Evolutionary conservation across 495 filamentous ascomycete species (phyloP), one percentile per base, ranked within the genome.

Genomic region (Penicillium subrubescens): DNA sequence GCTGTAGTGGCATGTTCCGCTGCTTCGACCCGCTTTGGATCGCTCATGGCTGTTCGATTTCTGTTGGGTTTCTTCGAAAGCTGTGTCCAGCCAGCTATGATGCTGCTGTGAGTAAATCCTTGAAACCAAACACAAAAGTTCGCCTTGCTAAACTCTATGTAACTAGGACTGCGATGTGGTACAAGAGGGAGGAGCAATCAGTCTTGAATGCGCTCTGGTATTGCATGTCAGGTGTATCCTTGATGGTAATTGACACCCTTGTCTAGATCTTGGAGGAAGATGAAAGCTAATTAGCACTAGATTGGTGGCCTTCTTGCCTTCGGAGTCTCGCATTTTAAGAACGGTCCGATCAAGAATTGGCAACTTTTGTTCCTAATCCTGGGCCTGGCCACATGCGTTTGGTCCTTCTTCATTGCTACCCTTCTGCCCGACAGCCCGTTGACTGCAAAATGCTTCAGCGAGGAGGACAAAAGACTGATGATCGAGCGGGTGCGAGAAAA

Each of bases 401-500:
- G 79, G 66, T 77, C 75, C 8, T 21, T 75, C 1, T 75, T 81
- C 57, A 62, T 81, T 19, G 63, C 72, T 21, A 67, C 75, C 67
- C 72, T 79, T 48, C 72, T 86, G 53, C 83, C 83, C 12, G 83
- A 85, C 62, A 81, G 71, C 23, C 84, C 81, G 0, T 68, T 82
- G 56, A 74, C 68, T 8, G 81, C 83, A 12, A 73, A 73, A 31
- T 81, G 77, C 57, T 76, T 82, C 39, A 69, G 59, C 10, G 74
- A 80, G 11, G 72, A 78, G 11, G 81, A 84, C 14, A 78, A 76
- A 21, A 60, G 78, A 12, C 72, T 84, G 55, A 77, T 79, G 43
- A 73, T 88, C 19, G 82, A 87, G 70, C 77, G 84, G 19, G 79
- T 86, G 27, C 77, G 82, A 7, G 68, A 75, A 8, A 86, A 88